phyloP scores from a whole-genome alignment of 352 stramenopile species.

The Pythium insidiosum region DNA sequence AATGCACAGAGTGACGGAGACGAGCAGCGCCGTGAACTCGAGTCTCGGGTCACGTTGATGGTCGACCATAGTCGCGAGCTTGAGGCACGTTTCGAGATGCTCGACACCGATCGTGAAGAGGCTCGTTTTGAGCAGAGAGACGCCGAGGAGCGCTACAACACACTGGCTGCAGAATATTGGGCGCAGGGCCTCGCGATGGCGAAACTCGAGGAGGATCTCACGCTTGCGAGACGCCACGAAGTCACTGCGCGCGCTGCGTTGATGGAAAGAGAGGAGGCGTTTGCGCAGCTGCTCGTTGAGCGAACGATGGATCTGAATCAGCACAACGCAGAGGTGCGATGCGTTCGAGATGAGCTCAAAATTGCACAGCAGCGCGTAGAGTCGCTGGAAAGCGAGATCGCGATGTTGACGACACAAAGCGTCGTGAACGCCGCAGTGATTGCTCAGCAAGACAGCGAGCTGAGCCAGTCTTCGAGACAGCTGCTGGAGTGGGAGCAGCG shows the following conservation, averaged over 20 bases:
- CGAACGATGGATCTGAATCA: constrained; percentile 6
- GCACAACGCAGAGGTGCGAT: constrained; percentile 14
- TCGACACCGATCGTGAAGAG: constrained; percentile 11
- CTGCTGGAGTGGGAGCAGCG: no score
- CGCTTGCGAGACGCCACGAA: not conserved
- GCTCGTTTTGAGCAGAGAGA: not conserved
- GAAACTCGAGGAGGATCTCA: constrained; percentile 9
- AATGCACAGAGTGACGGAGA: no score
- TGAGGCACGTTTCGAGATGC: constrained; percentile 7
- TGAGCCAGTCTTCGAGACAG: no score
- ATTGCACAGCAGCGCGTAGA: not conserved
- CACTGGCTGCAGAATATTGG: constrained; percentile 12
- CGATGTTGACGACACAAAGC: constrained; percentile 1
- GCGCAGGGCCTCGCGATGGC: constrained; percentile 5
- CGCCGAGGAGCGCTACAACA: constrained; percentile 7
- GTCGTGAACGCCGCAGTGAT: no score
- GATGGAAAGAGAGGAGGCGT: constrained; percentile 1
- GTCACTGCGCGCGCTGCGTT: not conserved
- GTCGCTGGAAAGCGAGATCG: constrained; percentile 1
- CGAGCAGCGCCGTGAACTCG: no score
- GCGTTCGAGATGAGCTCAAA: constrained; percentile 13
- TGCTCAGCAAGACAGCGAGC: no score
- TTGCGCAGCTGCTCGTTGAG: constrained; percentile 10
- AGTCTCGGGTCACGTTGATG: no score
- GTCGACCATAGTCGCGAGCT: constrained; percentile 9